phyloP scores from a whole-genome alignment of 805 yeast species.

The Myxozyma kluyveri region DNA sequence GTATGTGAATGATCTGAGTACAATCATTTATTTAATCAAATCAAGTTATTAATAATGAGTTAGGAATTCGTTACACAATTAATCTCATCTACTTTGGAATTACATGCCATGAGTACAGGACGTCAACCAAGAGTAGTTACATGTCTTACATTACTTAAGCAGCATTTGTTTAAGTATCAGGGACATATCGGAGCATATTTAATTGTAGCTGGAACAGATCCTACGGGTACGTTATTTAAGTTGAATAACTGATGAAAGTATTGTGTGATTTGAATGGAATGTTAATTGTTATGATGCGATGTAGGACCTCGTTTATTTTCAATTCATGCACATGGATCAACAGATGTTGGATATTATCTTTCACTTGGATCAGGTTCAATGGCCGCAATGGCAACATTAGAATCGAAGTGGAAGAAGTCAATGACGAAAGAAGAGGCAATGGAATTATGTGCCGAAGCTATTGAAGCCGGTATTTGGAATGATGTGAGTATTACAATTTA shows the following conservation, averaged over 20 bases:
- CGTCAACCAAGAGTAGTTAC: conserved; percentile 92
- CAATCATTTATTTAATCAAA: neutral
- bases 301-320: conserved; percentile 74
- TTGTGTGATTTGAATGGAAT: neutral
- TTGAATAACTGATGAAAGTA: too few relatives aligned
- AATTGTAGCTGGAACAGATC: conserved; percentile 97
- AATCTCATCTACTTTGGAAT: conserved; percentile 83
- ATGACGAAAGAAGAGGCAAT: conserved; percentile 87
- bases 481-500: conserved; percentile 45
- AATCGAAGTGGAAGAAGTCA: conserved; percentile 77
- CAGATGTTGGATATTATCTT: conserved; percentile 91
- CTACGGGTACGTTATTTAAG: conserved; percentile 60
- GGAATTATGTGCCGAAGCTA: conserved; percentile 84
- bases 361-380: conserved; percentile 94
- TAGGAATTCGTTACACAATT: conserved; percentile 90
- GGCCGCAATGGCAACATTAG: conserved; percentile 98
- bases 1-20: conserved; percentile 17
- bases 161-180: conserved; percentile 93
- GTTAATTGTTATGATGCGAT: neutral
- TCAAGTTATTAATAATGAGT: neutral
- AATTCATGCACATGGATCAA: conserved; percentile 96
- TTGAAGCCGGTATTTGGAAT: conserved; percentile 97
- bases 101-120: conserved; percentile 78
- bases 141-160: conserved; percentile 87
- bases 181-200: conserved; percentile 97